Evolutionary conservation across 2,329 filamentous ascomycete genomes (phyloP), one percentile per base, ranked within the genome.

Genomic region (Cercospora nicotianae): DNA sequence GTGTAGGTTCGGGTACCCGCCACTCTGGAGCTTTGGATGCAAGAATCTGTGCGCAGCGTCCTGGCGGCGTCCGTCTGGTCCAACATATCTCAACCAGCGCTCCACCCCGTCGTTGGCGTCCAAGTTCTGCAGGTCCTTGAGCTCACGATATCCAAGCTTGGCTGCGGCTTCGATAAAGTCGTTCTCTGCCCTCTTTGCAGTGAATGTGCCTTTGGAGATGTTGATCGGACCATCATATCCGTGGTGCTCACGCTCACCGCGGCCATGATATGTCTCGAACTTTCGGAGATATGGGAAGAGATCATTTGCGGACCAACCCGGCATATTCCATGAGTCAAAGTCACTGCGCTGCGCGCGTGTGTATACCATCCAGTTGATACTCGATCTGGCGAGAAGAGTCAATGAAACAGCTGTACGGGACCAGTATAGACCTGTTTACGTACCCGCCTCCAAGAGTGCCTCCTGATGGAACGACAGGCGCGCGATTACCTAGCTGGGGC

Each of bases 401-500:
- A 33, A 39, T 66, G 6, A 26, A 16, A 57, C 18, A 12, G 36
- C 20, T n/a, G 12, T 39, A 8, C 5, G 26, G 13, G 13, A 58
- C 18, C 36, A 42, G 12, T 65, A 12, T 30, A 12, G 30, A 42
- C 1, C 4, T 13, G 16, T n/a, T 13, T 8, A 48, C 60, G 74
- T 76, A 8, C 62, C 88, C 87, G 5, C 89, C 90, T 20, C 90
- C 90, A 0, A 91, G 81, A 1, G 86, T 83, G 20, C 83, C 82
- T 48, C 81, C 82, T 5, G 74, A 78, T 6, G 80, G 79, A 5
- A 83, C 79, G 28, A 82, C 77, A 3, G 77, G 78, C 65, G 81
- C 80, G 28, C 84, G 78, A 28, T 81, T 79, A 60, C 79, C 82
- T 6, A 87, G 79, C 20, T 83, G 73, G 28, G 81, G 75, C 1